These are phyloP conservation scores for Sequoiadendron giganteum DNA, from an alignment of 75 land plant genomes.

Conservation along the genomic window DNA sequence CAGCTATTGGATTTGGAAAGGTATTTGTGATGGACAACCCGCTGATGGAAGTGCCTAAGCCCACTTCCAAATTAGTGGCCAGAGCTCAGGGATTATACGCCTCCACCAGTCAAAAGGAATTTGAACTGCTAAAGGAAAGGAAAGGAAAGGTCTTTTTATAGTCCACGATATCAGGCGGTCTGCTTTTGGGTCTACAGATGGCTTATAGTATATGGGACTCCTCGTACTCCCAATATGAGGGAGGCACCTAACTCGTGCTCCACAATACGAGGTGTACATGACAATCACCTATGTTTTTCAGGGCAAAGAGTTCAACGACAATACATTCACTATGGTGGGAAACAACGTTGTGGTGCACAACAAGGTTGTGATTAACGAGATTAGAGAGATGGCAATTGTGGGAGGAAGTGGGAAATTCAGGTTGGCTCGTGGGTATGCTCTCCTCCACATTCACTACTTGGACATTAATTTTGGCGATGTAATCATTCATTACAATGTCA, in stretches of 20 bases:
- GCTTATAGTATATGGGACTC: no score
- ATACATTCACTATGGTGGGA: slow-evolving; percentile 27
- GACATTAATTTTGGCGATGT: slow-evolving; percentile 17
- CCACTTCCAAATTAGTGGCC: slow-evolving; percentile 27
- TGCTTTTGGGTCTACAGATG: no score
- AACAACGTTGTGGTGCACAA: slow-evolving; percentile 14
- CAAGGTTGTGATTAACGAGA: background rate
- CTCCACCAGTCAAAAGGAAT: slow-evolving; percentile 17
- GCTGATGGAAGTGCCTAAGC: slow-evolving; percentile 29
- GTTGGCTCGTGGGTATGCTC: slow-evolving; percentile 32
- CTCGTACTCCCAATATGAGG: no score
- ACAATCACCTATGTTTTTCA: slow-evolving; percentile 18
- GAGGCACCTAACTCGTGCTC: no score
- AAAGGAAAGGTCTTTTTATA: no score
- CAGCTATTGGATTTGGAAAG: slow-evolving; percentile 5
- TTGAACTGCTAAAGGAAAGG: slow-evolving; percentile 19
- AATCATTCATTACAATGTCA: slow-evolving; percentile 15
- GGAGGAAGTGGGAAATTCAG: slow-evolving; percentile 51
- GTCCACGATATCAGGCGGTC: no score
- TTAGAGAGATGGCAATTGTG: slow-evolving; percentile 26
- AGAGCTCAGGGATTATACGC: slow-evolving; percentile 41
- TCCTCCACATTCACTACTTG: slow-evolving; percentile 14
- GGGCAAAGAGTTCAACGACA: slow-evolving; percentile 24
- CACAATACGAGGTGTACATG: no score
- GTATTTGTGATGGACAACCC: slow-evolving; percentile 27